Evolutionary conservation across 768 basidiomycete species (phyloP), one percentile per base, ranked within the genome.

Genomic region (Cyclocybe aegerita): DNA sequence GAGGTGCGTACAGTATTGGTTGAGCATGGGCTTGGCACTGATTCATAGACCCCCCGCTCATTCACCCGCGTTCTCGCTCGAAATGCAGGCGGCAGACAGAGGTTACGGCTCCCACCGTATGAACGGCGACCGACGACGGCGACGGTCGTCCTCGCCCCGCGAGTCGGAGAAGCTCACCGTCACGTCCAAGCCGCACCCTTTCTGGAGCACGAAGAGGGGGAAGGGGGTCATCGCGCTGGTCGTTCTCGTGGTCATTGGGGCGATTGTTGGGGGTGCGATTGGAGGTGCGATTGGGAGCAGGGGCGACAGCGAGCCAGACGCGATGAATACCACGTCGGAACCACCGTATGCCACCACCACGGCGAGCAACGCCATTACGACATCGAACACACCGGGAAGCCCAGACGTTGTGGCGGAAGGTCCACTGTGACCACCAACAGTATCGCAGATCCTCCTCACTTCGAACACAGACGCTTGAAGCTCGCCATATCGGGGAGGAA

Each of bases 191-290:
- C 57, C 60, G 4, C 57, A 56, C 34, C 58, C 61, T 1, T 60
- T 61, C 54, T 63, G 61, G 63, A 31, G 43, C 16, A 63, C 61
- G 14, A 63, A 61, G 50, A 45, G 38, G 8, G 63, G 63, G 3
- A 37, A 52, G 4, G 53, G 48, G 23, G 30, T 63, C 33, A 52
- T 49, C 2, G 43, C 45, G 3, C 44, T 62, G 4, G 54, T 57
- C 37, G 38, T 61, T 9, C 50, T 59, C n/a, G 55, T 51, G 8
- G 31, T 65, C 9, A 43, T 63, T 23, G 61, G 60, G 6, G 63
- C 56, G 8, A 54, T 65, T 16, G 63, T 65, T 1, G 63, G 63
- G 6, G 63, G 63, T 23, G 63, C 56, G 4, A 52, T 64, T 36
- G 63, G 60, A 34, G 54, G 54, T 2, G 45, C 52, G 23, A 23